Base-by-base conservation (phyloP, 2,329 filamentous ascomycete genomes). In the Diaporthe eres region DNA sequence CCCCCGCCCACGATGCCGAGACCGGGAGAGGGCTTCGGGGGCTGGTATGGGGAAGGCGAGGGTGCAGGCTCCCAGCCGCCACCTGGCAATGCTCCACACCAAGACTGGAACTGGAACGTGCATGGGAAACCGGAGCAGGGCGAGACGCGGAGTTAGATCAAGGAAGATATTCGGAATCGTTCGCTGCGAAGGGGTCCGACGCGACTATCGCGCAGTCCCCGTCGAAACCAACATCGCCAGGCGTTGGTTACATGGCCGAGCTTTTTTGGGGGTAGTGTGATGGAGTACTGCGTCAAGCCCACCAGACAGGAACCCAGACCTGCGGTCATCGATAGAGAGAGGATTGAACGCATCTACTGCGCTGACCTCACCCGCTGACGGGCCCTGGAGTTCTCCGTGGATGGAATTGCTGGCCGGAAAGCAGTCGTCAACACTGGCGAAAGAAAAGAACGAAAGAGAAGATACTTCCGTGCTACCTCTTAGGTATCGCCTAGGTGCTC, bases 1-100 rank as follows among this genome's bases (percentile, higher is more conserved):
- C 67, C 65, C 34, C 73, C 70, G 6, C 73, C 71, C 37, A 44
- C 61, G 37, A 60, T 71, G 53, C 12, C 47, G 19, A 77, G 72
- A 51, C 63, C 68, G 25, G 70, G 70, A 39, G 75, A 67, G 31
- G 60, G 58, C 42, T 76, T 72, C 60, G 75, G 75, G 5, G 44
- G 60, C 44, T 76, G 75, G 75, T 75, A 75, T 31, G 57, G 72
- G 19, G 65, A 76, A 17, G 37, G 58, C 51, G 75, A 53, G 12
- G 63, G 71, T 31, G 37, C 58, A 13, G 44, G 28, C 19, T 44
- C 71, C 4, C 71, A 73, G 28, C 58, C 34, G 22, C 57, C 42
- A 5, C 34, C 58, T 10, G 44, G n/a, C 1, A 53, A 7, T 19
- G 70, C 70, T 19, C 28, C 42, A 13, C 55, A 72, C 19, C 71